These are phyloP conservation scores for Lasiodiplodia sp. DNA, from an alignment of 2,329 filamentous ascomycete species.

Conservation along the genomic window DNA sequence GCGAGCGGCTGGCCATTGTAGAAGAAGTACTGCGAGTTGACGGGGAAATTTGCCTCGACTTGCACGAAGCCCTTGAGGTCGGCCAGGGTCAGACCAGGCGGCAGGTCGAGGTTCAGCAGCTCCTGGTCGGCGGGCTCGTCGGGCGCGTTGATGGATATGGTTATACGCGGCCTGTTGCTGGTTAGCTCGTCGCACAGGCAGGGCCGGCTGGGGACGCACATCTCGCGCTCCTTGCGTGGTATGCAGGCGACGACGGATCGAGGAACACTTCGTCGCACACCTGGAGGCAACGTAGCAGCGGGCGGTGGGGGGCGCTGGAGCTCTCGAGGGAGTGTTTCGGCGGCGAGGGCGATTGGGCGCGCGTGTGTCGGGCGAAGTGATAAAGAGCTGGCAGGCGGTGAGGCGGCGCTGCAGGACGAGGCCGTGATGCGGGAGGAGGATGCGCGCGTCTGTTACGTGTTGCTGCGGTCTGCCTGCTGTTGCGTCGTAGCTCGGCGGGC, in stretches of 20 bases:
- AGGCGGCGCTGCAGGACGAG: neutral
- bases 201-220: slow-evolving; percentile 41
- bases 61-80: slow-evolving; percentile 89
- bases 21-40: slow-evolving; percentile 81
- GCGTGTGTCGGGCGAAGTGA: slow-evolving; percentile 10
- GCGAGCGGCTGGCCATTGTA: slow-evolving; percentile 84
- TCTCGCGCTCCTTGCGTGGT: slow-evolving; percentile 44
- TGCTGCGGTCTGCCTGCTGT: slow-evolving; percentile 2
- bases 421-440: slow-evolving; percentile 6
- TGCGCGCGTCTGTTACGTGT: slow-evolving; percentile 25
- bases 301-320: slow-evolving; percentile 7
- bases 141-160: slow-evolving; percentile 81
- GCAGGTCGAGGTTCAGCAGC: slow-evolving; percentile 82
- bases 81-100: slow-evolving; percentile 80
- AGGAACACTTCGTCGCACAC: slow-evolving; percentile 33
- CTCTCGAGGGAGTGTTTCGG: slow-evolving; percentile 28
- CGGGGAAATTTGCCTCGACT: slow-evolving; percentile 78
- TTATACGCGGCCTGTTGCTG: slow-evolving; percentile 74
- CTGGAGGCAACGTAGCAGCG: slow-evolving; percentile 26
- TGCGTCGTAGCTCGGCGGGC: slow-evolving; percentile 3
- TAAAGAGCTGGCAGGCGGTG: slow-evolving; percentile 18
- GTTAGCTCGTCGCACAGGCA: slow-evolving; percentile 42
- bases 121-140: slow-evolving; percentile 73
- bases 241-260: slow-evolving; percentile 45
- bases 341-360: neutral